Evolutionary conservation across 2,329 filamentous ascomycete genomes (phyloP).

Genomic region (Sclerotinia minor): DNA sequence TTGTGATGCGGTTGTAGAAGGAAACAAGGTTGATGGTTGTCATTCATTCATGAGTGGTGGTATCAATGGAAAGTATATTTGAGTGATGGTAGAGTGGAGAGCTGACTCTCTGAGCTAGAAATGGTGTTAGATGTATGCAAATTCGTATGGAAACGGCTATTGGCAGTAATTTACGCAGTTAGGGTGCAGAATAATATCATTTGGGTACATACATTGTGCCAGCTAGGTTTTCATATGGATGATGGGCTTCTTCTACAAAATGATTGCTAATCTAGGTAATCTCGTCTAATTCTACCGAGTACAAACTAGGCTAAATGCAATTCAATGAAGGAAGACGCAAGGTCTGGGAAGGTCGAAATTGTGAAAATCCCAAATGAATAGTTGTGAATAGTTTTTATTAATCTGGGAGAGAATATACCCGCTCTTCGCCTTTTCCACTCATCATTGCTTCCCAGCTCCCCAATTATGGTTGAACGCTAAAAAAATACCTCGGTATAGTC

Average conservation of each 20-base stretch:
- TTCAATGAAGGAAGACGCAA: neutral
- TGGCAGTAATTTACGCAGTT: neutral
- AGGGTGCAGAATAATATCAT: accelerated
- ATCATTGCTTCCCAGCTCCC: neutral
- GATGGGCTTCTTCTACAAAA: neutral
- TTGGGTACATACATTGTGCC: neutral
- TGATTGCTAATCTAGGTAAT: neutral
- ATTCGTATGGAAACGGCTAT: neutral
- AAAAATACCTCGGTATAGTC: neutral
- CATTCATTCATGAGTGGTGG: neutral
- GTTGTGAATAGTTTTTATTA: too few relatives aligned
- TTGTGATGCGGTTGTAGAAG: neutral
- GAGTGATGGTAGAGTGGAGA: neutral
- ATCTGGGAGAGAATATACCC: neutral
- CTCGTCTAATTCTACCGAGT: neutral
- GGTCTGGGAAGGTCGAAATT: neutral
- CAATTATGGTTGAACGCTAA: neutral
- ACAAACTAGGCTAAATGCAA: neutral
- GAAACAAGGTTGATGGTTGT: neutral
- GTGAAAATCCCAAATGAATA: too few relatives aligned
- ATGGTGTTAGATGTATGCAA: too few relatives aligned
- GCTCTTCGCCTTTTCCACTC: neutral
- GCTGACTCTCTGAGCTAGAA: neutral
- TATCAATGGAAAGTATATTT: neutral
- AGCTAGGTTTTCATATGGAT: neutral